Evolutionary conservation across 2,329 filamentous ascomycete species (phyloP), one percentile per base, ranked within the genome.

Genomic region (Botrytis tulipae): DNA sequence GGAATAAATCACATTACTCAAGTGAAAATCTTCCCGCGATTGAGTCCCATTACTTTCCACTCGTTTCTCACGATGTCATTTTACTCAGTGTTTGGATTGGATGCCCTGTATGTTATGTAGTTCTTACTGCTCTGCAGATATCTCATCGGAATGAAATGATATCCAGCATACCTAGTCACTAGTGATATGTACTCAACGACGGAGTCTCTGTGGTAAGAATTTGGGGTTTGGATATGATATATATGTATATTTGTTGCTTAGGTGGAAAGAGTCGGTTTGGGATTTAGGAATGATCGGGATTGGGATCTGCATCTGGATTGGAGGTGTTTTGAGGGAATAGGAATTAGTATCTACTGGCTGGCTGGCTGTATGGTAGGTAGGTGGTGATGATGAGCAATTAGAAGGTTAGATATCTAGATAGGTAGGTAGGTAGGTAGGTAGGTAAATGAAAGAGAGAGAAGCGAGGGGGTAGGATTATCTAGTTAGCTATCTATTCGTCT

Each of bases 41-140:
- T 29, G 2, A 29, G n/a, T 54, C 12, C 22, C 14, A n/a, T n/a
- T 10, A n/a, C n/a, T 16, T n/a, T 4, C 25, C 10, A n/a, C 25
- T n/a, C 48, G 10, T 54, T n/a, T n/a, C 4, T 12, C 12, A n/a
- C 22, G 9, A n/a, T 4, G 10, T n/a, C 12, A n/a, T n/a, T n/a
- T 51, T 4, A 16, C n/a, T 22, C 48, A n/a, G 25, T 14, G 12
- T 54, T 10, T 54, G n/a, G 48, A n/a, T n/a, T 54, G n/a, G 25
- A n/a, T n/a, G 10, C 12, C 12, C 16, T 54, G 0, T n/a, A 54
- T 14, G 37, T 16, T 42, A 42, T 14, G 40, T 14, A 42, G 25
- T 25, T n/a, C 2, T 51, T 2, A 16, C 25, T 12, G n/a, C 0
- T 7, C 25, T 12, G n/a, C 1, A n/a, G 6, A n/a, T 25, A n/a